Percentiles rank a stretch among this genome's conserved stretches.
These are phyloP conservation scores for Claviceps arundinis DNA, from an alignment of 2,329 filamentous ascomycete species.

Conservation along the genomic window DNA sequence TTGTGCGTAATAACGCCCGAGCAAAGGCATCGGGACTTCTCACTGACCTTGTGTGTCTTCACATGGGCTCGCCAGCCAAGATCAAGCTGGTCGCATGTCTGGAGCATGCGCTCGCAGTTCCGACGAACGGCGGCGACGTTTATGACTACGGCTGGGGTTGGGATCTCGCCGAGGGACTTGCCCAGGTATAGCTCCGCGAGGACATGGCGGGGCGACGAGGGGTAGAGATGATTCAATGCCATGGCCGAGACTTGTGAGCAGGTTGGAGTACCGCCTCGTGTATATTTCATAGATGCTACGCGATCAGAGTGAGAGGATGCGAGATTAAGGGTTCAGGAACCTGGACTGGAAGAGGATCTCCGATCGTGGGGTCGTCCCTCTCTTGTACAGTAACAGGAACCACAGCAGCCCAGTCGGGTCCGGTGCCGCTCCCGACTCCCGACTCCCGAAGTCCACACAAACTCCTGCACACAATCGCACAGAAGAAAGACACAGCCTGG, in stretches of 20 bases:
- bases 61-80: constrained; percentile 65
- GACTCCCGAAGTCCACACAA: not conserved
- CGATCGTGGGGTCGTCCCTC: not conserved
- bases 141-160: constrained; percentile 54
- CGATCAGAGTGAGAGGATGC: no score
- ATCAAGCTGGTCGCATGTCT: constrained; percentile 42
- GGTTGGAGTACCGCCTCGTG: not conserved
- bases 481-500: no score
- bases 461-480: no score
- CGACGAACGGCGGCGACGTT: constrained; percentile 51
- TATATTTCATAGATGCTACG: no score
- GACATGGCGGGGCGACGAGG: constrained; percentile 12
- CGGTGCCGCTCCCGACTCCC: not conserved
- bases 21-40: not conserved
- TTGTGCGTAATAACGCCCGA: not conserved
- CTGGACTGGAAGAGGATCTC: no score
- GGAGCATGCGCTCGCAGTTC: constrained; percentile 62
- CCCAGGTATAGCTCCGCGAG: constrained; percentile 30
- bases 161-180: constrained; percentile 44
- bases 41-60: constrained; percentile 65
- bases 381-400: not conserved
- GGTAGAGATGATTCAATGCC: constrained; percentile 12
- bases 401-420: not conserved
- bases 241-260: constrained; percentile 4
- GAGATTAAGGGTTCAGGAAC: no score